Base-by-base conservation (phyloP, 2,329 filamentous ascomycete species). In the Leptographium lundbergii region DNA sequence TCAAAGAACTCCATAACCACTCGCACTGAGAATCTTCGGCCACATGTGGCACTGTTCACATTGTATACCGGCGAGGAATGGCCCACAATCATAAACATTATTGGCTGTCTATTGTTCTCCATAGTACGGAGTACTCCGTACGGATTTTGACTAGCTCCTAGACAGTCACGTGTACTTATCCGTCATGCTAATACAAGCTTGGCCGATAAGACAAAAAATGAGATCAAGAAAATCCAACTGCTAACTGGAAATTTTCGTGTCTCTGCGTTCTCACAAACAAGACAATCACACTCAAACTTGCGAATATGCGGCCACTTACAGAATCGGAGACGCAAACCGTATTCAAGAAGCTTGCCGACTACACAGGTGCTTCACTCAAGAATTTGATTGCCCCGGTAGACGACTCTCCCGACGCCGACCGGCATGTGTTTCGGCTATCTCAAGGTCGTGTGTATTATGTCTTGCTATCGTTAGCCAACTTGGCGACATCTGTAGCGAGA, bases 311-410 rank as follows among this genome's bases (percentile, higher is more conserved):
- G 14, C 64, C 65, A n/a, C 61, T 66, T 29, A 65, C 64, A 6
- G 65, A 66, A 58, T 58, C 61, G 25, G 65, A 66, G 63, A 66
- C 65, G 51, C 64, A 65, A 71, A 88, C 87, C 1, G 83, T 96
- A 67, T 95, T 96, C 73, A 82, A 86, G 66, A 96, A 97, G 77
- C 84, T 99, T 48, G 94, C 94, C 60, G 89, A 91, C 72, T 99
- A 97, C 77, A 94, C 89, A 27, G 91, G 91, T 65, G 83, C 82
- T 67, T 91, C 88, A 22, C 81, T 96, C 66, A 92, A 91, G 73
- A 85, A 90, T 72, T 82, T 96, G 65, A 90, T 92, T 66, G 83
- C 86, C 54, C 86, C 87, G 11, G 76, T 88, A 62, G 81, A 86
- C 68, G 79, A 85, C 73, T 82, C 80, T 50, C 78, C 81, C 67